Percentiles rank a stretch among this genome's conserved stretches.
Evolutionary conservation across 345 rosid genomes (phyloP).

Genomic region (Chamaenerion angustifolium): DNA sequence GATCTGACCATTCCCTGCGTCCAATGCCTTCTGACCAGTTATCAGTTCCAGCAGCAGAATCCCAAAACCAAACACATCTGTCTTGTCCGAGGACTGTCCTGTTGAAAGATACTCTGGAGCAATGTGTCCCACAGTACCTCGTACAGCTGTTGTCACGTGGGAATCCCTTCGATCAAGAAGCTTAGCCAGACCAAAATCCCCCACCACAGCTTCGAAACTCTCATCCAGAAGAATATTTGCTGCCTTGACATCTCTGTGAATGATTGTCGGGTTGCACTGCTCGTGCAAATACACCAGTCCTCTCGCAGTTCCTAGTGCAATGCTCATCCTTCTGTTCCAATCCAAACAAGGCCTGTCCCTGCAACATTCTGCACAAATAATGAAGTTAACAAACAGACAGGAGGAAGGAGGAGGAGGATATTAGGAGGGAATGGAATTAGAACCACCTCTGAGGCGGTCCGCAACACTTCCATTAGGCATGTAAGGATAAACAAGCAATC

Average conservation of each 20-base stretch:
- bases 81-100: slow-evolving; percentile 90
- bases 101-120: slow-evolving; percentile 97
- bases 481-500: slow-evolving; percentile 87
- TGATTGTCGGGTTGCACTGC: slow-evolving; percentile 86
- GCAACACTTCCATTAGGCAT: slow-evolving; percentile 97
- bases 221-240: slow-evolving; percentile 87
- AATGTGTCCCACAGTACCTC: slow-evolving; percentile 93
- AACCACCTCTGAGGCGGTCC: slow-evolving; percentile 85
- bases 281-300: slow-evolving; percentile 94
- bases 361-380: slow-evolving; percentile 25
- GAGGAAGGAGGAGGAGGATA: no score
- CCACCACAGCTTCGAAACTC: slow-evolving; percentile 87
- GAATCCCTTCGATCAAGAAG: slow-evolving; percentile 72
- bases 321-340: slow-evolving; percentile 63
- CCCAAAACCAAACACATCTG: slow-evolving; percentile 93
- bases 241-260: slow-evolving; percentile 93
- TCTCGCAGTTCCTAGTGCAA: slow-evolving; percentile 78
- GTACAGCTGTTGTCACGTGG: slow-evolving; percentile 86
- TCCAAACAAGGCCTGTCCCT: slow-evolving; percentile 61
- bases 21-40: slow-evolving; percentile 82
- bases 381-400: no score
- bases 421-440: not conserved
- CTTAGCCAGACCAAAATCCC: slow-evolving; percentile 92
- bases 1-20: slow-evolving; percentile 70
- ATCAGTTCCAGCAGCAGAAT: slow-evolving; percentile 85